Evolutionary conservation across 2,329 filamentous ascomycete genomes (phyloP).

Genomic region (Cercospora sojina): DNA sequence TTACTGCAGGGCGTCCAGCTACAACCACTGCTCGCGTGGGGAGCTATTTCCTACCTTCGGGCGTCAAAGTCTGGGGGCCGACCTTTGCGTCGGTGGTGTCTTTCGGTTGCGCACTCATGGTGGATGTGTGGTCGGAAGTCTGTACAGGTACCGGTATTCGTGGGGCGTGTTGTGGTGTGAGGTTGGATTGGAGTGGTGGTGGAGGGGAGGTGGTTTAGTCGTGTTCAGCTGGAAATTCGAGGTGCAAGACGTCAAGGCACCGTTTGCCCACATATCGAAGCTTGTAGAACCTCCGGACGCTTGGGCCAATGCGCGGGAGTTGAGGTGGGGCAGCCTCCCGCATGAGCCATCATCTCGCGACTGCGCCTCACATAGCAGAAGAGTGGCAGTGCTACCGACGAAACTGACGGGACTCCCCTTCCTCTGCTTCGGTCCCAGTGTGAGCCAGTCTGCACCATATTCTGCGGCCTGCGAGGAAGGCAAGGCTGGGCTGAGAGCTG

Average conservation of each 20-base stretch:
- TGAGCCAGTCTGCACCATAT: neutral
- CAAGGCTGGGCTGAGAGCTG: neutral
- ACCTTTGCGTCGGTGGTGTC: constrained; percentile 39
- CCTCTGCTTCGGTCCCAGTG: neutral
- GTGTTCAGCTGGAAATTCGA: constrained; percentile 8
- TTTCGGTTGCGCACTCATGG: constrained; percentile 36
- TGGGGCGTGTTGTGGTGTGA: neutral
- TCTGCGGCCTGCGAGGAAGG: neutral
- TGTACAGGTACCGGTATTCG: constrained; percentile 15
- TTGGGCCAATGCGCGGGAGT: neutral
- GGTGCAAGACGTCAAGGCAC: constrained; percentile 3
- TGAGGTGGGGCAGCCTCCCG: neutral
- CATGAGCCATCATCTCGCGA: neutral
- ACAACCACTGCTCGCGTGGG: neutral
- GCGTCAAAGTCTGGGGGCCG: constrained; percentile 38
- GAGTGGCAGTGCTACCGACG: too few species aligned
- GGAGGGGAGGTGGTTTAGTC: neutral
- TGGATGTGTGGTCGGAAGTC: constrained; percentile 11
- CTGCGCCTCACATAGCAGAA: neutral
- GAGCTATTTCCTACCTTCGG: constrained; percentile 36
- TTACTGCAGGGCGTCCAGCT: neutral
- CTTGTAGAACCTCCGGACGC: neutral
- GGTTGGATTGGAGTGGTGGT: constrained; percentile 7
- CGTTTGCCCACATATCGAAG: constrained; percentile 2
- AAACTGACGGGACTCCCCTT: too few species aligned